Percentiles rank a stretch among this genome's conserved stretches.
Conservation (phyloP, 345 rosid species). For the Citrus inodora region DNA sequence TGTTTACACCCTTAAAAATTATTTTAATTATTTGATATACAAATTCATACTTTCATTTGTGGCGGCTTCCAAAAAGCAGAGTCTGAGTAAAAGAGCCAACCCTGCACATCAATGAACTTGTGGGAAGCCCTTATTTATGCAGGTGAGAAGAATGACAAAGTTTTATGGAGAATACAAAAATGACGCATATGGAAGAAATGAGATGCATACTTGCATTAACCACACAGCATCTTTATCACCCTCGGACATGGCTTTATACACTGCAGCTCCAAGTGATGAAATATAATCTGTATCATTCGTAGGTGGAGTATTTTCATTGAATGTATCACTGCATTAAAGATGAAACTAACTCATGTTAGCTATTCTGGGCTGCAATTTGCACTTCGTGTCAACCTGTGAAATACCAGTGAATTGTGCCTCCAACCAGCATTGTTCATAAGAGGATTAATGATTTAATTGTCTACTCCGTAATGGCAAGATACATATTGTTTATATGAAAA, state of each 20-base stretch:
- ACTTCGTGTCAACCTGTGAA: background rate
- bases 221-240: slow-evolving; percentile 90
- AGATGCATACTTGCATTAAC: slow-evolving; percentile 86
- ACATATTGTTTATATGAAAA: background rate
- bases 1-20: background rate
- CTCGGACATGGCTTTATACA: slow-evolving; percentile 86
- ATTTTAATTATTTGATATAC: background rate
- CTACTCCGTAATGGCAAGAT: background rate
- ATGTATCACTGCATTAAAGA: slow-evolving; percentile 69
- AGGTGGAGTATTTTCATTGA: slow-evolving; percentile 92
- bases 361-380: background rate
- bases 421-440: background rate
- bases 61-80: slow-evolving; percentile 84
- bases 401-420: background rate
- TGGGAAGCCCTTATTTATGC: background rate
- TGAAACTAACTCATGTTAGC: slow-evolving; percentile 7
- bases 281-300: slow-evolving; percentile 74
- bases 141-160: background rate
- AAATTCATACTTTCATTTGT: slow-evolving; percentile 71
- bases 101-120: slow-evolving; percentile 44
- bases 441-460: background rate
- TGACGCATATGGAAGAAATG: background rate
- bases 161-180: background rate
- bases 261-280: slow-evolving; percentile 80
- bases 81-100: slow-evolving; percentile 91